Percentiles rank a stretch among this genome's conserved stretches.
Evolutionary conservation across 129 eudicot species (phyloP).

Genomic region (carrot (Daucus carota)): DH1_v3.0 NC_030386.2:6252501-6253000

Average conservation of each 20-base stretch:
- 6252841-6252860: too few relatives aligned
- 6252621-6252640: too few relatives aligned
- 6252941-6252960: conserved; percentile 57
- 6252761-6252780: conserved; percentile 70
- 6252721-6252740: conserved; percentile 76
- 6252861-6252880: conserved; percentile 41
- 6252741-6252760: conserved; percentile 63
- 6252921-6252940: conserved; percentile 74
- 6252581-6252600: neutral
- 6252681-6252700: conserved; percentile 10
- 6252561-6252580: neutral
- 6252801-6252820: conserved; percentile 38
- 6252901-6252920: conserved; percentile 58
- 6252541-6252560: neutral
- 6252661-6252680: neutral
- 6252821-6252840: conserved; percentile 49
- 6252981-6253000: conserved; percentile 21
- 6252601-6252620: too few relatives aligned
- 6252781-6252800: conserved; percentile 46
- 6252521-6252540: neutral
- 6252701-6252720: conserved; percentile 39
- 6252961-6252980: conserved; percentile 59
- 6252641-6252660: too few relatives aligned
- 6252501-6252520: too few relatives aligned
- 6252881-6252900: conserved; percentile 58